A percentile compares a stretch with the other conserved stretches of the same genome.
These are phyloP conservation scores for Remersonia thermophila DNA, from an alignment of 2,329 filamentous ascomycete genomes.

Conservation along the genomic window DNA sequence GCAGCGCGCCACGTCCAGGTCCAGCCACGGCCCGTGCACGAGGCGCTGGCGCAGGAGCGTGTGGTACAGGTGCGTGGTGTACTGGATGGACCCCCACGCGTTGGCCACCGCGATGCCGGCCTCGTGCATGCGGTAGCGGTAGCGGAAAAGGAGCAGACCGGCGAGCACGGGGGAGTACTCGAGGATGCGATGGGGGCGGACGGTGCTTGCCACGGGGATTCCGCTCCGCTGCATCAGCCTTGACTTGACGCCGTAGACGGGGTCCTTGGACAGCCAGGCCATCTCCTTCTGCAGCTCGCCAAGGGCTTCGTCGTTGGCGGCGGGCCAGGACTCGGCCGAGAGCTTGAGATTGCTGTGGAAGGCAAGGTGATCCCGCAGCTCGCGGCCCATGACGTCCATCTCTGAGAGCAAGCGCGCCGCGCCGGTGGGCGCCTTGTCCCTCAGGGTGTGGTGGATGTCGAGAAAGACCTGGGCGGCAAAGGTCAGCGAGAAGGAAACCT, in stretches of 20 bases:
- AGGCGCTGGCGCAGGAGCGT: slow-evolving; percentile 23
- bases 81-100: slow-evolving; percentile 28
- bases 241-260: slow-evolving; percentile 11
- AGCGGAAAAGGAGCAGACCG: slow-evolving; percentile 26
- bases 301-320: slow-evolving; percentile 18
- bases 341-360: slow-evolving; percentile 21
- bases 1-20: slow-evolving; percentile 26
- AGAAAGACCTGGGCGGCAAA: slow-evolving; percentile 31
- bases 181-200: slow-evolving; percentile 20
- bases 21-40: slow-evolving; percentile 22
- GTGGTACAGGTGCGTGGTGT: slow-evolving; percentile 30
- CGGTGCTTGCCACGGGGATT: neutral
- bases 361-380: slow-evolving; percentile 17
- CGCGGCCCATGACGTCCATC: slow-evolving; percentile 19
- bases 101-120: slow-evolving; percentile 23
- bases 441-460: slow-evolving; percentile 22
- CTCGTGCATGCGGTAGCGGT: slow-evolving; percentile 23
- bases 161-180: slow-evolving; percentile 26
- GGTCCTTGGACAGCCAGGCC: slow-evolving; percentile 17
- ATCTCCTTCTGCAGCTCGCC: slow-evolving; percentile 13
- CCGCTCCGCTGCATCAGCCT: neutral
- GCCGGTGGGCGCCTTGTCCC: slow-evolving; percentile 19
- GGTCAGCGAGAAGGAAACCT: slow-evolving; percentile 24
- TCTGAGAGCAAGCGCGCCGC: slow-evolving; percentile 15
- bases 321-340: slow-evolving; percentile 19